Evolutionary conservation across 2,329 filamentous ascomycete species (phyloP), one percentile per base, ranked within the genome.

Genomic region (Didymella pomorum): DNA sequence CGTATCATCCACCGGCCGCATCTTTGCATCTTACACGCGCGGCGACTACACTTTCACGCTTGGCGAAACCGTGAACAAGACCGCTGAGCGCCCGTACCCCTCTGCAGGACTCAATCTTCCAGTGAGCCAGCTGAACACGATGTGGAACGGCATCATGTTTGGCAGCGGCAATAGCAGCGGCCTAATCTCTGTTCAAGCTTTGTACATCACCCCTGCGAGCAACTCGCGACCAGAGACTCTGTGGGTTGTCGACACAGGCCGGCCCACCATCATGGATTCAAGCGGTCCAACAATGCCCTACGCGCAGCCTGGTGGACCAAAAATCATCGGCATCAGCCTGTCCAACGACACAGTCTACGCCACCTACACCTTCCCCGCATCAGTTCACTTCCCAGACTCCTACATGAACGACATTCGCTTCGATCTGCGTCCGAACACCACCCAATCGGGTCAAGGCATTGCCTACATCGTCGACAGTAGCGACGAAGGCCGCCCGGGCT

Each of bases 161-260:
- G 81, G 80, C 20, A 80, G 77, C 50, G 71, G 69, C n/a, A 80
- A 82, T 54, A 61, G 62, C 28, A 76, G 71, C 39, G 79, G 81
- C 56, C 64, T 83, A 8, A 81, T 83, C 53, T 79, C 79, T 23
- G 80, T 82, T 0, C 82, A 84, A 62, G 81, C 78, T n/a, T 76
- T 84, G 2, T 81, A 84, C 20, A 77, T 83, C 31, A 84, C 63
- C 33, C 80, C 10, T 54, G 69, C 14, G 75, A 84, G 65, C 72
- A 74, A 23, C 1, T 72, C 28, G 0, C 62, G 68, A 8, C 53
- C 51, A 0, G 63, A 64, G n/a, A 66, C 58, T 33, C 73, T 83
- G 1, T 84, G 81, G 82, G 77, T 84, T 18, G 76, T 84, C 16
- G 82, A 84, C 60, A 84, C 81, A 1, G 82, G 81, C 6, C 75